Evolutionary conservation across 768 basidiomycete genomes (phyloP), one percentile per base, ranked within the genome.

Genomic region (Pulveroboletus sp.): DNA sequence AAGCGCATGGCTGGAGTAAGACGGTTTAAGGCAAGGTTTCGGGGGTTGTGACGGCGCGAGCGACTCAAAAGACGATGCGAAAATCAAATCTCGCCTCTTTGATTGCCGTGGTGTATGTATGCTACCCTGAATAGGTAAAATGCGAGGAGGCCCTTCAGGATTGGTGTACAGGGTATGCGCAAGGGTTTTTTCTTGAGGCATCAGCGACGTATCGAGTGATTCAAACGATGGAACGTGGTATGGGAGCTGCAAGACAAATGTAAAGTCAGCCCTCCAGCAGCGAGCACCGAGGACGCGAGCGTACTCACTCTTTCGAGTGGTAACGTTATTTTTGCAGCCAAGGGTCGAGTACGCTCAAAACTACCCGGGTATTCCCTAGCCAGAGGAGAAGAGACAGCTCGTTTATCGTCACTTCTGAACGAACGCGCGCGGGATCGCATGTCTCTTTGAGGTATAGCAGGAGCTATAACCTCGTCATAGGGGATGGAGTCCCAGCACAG

Each of bases 401-500:
- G 42, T 8, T 49, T 47, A 0, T 33, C 6, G 15, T 56, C 58
- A 2, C 24, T 27, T 9, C 58, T 63, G 54, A 54, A 53, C 47
- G 63, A 58, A 27, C 49, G 58, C 17, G 53, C 40, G 8, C 54
- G 52, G 1, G 51, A 39, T 1, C 58, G 58, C 8, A 18, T 24
- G 14, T 27, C 33, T 8, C 27, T 32, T 9, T 24, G 28, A 21
- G 39, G 46, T 30, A 40, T 18, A 6, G 40, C 7, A 11, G 49
- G 39, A 9, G 32, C n/a, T 0, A 44, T 27, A 14, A 47, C 39
- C 33, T 69, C 63, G 1, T 69, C 69, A 4, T 55, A 32, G 21
- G 76, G 63, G 26, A 72, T 71, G 18, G 57, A 47, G 2, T 60
- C 58, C 69, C 75, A 76, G 42, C 75, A 76, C 9, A 68, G 42